Evolutionary conservation across 768 basidiomycete genomes (phyloP).

Genomic region (Brasilioporus rufonigricans): DNA sequence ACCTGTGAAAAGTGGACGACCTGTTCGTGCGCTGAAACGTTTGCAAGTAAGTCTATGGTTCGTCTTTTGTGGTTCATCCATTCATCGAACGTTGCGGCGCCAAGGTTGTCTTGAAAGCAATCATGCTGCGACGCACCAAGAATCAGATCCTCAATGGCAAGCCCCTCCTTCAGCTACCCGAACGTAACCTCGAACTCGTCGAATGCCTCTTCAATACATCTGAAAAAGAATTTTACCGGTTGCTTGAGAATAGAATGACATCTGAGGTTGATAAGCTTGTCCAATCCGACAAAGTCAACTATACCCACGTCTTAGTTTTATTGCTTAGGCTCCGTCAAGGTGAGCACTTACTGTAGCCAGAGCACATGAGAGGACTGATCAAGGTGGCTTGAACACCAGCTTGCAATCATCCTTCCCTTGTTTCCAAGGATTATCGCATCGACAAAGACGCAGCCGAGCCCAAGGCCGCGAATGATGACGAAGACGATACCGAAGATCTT

Average conservation of each 20-base stretch:
- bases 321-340: conserved; percentile 89
- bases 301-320: conserved; percentile 68
- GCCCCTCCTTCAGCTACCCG: conserved; percentile 77
- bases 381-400: conserved; percentile 43
- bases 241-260: conserved; percentile 66
- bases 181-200: conserved; percentile 65
- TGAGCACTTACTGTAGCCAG: conserved; percentile 27
- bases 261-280: conserved; percentile 67
- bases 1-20: conserved; percentile 70
- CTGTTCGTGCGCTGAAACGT: conserved; percentile 73
- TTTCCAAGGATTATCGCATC: conserved; percentile 69
- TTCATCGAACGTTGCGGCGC: background rate
- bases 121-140: conserved; percentile 91
- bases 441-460: conserved; percentile 80
- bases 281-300: conserved; percentile 50
- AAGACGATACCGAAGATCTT: conserved; percentile 69
- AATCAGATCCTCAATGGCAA: conserved; percentile 72
- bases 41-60: conserved; percentile 54
- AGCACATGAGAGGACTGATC: background rate
- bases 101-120: conserved; percentile 73
- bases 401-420: conserved; percentile 85
- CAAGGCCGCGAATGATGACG: conserved; percentile 49
- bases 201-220: conserved; percentile 73
- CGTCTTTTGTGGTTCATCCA: background rate
- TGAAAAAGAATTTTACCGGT: conserved; percentile 78